These are phyloP conservation scores for Lactarius indigo DNA, from an alignment of 768 basidiomycete genomes.

Conservation along the genomic window DNA sequence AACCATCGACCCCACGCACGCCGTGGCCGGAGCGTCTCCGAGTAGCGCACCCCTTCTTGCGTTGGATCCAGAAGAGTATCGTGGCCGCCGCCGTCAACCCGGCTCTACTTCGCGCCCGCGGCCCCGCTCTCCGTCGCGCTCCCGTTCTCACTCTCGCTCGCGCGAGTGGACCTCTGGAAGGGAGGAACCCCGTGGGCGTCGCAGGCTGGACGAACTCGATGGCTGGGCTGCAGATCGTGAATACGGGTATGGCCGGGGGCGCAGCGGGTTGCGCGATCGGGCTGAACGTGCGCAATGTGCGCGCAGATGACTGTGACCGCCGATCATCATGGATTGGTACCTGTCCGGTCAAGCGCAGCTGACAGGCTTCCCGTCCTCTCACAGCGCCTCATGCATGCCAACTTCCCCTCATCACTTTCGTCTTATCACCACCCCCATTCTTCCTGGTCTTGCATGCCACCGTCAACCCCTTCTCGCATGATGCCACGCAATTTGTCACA, in stretches of 20 bases:
- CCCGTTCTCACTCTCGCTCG: conserved; percentile 1
- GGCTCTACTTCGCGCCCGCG: conserved; percentile 12
- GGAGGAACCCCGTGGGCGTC: conserved; percentile 19
- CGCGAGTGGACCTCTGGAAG: background rate
- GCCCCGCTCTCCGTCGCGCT: conserved; percentile 5
- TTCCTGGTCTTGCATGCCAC: conserved; percentile 5
- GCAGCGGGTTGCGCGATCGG: conserved; percentile 23
- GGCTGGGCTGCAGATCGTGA: conserved; percentile 19
- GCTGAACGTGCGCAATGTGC: conserved; percentile 2
- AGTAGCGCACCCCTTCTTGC: conserved; percentile 12
- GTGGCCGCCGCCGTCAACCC: conserved; percentile 20
- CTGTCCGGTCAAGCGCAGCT: background rate
- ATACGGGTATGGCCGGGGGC: conserved; percentile 23
- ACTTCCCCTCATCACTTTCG: background rate
- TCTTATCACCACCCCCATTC: background rate
- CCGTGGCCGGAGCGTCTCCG: conserved; percentile 19
- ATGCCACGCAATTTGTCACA: conserved; percentile 12
- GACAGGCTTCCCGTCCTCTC: background rate
- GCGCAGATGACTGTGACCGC: background rate
- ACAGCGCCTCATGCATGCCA: background rate
- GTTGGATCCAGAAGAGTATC: conserved; percentile 6
- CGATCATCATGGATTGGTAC: background rate
- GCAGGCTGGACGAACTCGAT: conserved; percentile 20
- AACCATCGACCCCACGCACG: conserved; percentile 16
- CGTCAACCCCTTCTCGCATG: conserved; percentile 5